phyloP scores from a whole-genome alignment of 331 rosid genomes.

The Rosa hybrid region DNA sequence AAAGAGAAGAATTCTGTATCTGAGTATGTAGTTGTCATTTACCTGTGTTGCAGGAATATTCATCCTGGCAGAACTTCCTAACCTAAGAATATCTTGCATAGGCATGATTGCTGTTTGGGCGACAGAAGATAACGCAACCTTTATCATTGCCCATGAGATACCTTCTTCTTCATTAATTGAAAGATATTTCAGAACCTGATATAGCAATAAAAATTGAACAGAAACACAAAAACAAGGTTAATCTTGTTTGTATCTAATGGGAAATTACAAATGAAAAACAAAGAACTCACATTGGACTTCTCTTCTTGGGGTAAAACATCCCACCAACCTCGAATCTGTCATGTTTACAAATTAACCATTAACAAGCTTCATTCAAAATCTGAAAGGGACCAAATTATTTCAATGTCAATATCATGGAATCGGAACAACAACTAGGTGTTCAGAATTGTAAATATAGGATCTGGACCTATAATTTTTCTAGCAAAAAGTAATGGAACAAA shows the following conservation, averaged over 20 bases:
- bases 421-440: not conserved
- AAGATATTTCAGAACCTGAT: constrained; percentile 74
- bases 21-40: constrained; percentile 20
- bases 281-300: constrained; percentile 63
- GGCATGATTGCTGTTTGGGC: constrained; percentile 83
- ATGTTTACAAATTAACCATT: constrained; percentile 18
- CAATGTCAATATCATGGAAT: not conserved
- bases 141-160: constrained; percentile 72
- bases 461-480: not conserved
- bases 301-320: constrained; percentile 68
- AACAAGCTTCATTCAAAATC: constrained; percentile 21
- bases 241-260: constrained; percentile 15
- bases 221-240: constrained; percentile 16
- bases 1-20: not conserved
- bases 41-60: constrained; percentile 98
- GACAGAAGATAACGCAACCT: constrained; percentile 64
- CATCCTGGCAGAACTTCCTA: constrained; percentile 91
- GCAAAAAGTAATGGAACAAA: constrained; percentile 15
- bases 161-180: constrained; percentile 56
- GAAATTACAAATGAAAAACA: constrained; percentile 3
- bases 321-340: constrained; percentile 93
- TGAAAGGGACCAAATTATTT: not conserved
- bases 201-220: constrained; percentile 10
- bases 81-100: constrained; percentile 86
- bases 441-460: not conserved